These are phyloP conservation scores for Yarrowia sp. DNA, from an alignment of 805 yeast genomes.

Conservation along the genomic window DNA sequence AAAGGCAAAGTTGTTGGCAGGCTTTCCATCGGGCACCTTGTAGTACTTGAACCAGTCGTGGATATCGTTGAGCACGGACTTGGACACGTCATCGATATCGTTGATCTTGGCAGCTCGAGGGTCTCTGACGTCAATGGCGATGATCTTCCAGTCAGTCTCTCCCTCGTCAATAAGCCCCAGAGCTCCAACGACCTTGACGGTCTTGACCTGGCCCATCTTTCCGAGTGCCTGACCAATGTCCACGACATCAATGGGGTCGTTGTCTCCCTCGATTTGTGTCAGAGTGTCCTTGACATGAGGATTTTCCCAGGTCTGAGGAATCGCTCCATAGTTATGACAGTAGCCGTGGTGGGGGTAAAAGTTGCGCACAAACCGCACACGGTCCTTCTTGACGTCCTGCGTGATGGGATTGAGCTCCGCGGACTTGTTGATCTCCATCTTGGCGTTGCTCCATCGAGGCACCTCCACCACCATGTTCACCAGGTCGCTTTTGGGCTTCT, in stretches of 20 bases:
- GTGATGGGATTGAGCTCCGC: slow-evolving; percentile 73
- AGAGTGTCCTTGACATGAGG: slow-evolving; percentile 63
- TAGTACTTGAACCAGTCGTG: slow-evolving; percentile 83
- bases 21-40: slow-evolving; percentile 83
- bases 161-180: slow-evolving; percentile 97
- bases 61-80: slow-evolving; percentile 73
- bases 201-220: slow-evolving; percentile 71
- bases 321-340: slow-evolving; percentile 74
- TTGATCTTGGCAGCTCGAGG: slow-evolving; percentile 66
- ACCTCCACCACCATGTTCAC: slow-evolving; percentile 87
- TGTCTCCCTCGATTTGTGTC: slow-evolving; percentile 75
- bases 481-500: slow-evolving; percentile 49
- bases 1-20: slow-evolving; percentile 76
- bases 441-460: slow-evolving; percentile 89
- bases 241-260: slow-evolving; percentile 93
- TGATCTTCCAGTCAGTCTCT: slow-evolving; percentile 94
- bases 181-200: slow-evolving; percentile 91
- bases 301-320: slow-evolving; percentile 92
- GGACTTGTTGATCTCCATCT: slow-evolving; percentile 73
- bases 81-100: slow-evolving; percentile 76
- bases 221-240: slow-evolving; percentile 77
- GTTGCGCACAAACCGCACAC: slow-evolving; percentile 77
- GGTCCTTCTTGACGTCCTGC: slow-evolving; percentile 79
- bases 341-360: slow-evolving; percentile 85
- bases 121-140: slow-evolving; percentile 72